Evolutionary conservation across 345 rosid genomes (phyloP).

Genomic region (Cochlearia excelsa): DNA sequence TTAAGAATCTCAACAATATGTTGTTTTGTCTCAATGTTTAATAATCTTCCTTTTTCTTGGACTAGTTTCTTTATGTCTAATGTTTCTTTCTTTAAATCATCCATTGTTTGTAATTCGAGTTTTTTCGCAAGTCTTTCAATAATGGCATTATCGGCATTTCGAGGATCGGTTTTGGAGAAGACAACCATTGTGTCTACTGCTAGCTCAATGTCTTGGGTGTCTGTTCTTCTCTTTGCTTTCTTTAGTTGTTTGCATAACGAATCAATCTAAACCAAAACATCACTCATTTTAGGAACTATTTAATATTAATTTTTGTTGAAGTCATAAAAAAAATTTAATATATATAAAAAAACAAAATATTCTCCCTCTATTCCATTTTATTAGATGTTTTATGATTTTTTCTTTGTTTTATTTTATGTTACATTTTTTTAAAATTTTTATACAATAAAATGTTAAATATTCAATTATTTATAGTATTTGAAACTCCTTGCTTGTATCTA

Average conservation of each 20-base stretch:
- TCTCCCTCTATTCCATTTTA: too few species aligned
- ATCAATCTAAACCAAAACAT: conserved; percentile 40
- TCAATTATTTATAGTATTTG: too few species aligned
- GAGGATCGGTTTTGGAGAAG: conserved; percentile 53
- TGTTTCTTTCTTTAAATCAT: conserved; percentile 59
- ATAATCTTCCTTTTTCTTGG: conserved; percentile 39
- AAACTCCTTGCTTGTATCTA: too few species aligned
- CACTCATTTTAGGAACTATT: too few species aligned
- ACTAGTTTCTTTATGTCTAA: conserved; percentile 49
- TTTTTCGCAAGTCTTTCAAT: conserved; percentile 70
- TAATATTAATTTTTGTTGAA: not conserved
- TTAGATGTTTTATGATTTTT: too few species aligned
- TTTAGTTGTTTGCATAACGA: conserved; percentile 48
- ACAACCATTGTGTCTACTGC: conserved; percentile 79
- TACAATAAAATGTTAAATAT: too few species aligned
- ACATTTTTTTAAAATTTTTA: too few species aligned
- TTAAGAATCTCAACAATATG: conserved; percentile 60
- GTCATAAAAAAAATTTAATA: not conserved
- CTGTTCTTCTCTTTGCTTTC: conserved; percentile 63
- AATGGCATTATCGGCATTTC: conserved; percentile 66
- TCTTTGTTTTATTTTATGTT: too few species aligned
- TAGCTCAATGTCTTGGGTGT: conserved; percentile 76
- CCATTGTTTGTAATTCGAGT: conserved; percentile 53
- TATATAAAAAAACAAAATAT: too few species aligned
- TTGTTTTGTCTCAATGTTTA: conserved; percentile 41